phyloP scores from a whole-genome alignment of 2,329 filamentous ascomycete genomes.

The Helotiales sp. region DNA sequence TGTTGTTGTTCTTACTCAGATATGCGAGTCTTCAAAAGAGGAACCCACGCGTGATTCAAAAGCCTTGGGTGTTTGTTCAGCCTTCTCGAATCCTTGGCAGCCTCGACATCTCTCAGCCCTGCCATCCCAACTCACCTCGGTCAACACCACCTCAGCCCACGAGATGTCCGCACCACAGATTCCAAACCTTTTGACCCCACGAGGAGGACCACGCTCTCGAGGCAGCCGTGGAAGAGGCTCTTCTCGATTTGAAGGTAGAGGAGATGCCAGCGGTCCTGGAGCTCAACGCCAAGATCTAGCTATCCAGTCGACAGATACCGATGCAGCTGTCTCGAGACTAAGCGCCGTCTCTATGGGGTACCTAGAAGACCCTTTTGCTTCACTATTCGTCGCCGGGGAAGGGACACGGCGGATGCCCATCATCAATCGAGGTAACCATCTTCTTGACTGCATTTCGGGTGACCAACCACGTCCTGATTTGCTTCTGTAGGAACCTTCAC shows the following conservation, averaged over 20 bases:
- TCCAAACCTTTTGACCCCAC: constrained; percentile 73
- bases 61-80: background rate
- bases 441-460: background rate
- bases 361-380: constrained; percentile 79
- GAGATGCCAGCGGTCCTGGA: constrained; percentile 29
- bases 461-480: background rate
- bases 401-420: constrained; percentile 77
- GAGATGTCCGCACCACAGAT: constrained; percentile 75
- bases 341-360: constrained; percentile 89
- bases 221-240: constrained; percentile 53
- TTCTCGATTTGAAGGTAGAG: constrained; percentile 44
- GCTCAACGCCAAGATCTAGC: constrained; percentile 65
- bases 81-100: constrained; percentile 9
- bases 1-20: background rate
- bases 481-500: constrained; percentile 79
- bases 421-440: constrained; percentile 81
- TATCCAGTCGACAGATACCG: constrained; percentile 88
- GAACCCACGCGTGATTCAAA: background rate
- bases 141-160: background rate
- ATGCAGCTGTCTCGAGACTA: constrained; percentile 85
- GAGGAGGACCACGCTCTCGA: constrained; percentile 49
- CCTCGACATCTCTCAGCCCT: background rate
- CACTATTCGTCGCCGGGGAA: constrained; percentile 65
- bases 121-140: background rate
- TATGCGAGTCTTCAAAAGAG: no score